These are phyloP conservation scores for Lyophyllum decastes DNA, from an alignment of 768 basidiomycete genomes.

Conservation along the genomic window DNA sequence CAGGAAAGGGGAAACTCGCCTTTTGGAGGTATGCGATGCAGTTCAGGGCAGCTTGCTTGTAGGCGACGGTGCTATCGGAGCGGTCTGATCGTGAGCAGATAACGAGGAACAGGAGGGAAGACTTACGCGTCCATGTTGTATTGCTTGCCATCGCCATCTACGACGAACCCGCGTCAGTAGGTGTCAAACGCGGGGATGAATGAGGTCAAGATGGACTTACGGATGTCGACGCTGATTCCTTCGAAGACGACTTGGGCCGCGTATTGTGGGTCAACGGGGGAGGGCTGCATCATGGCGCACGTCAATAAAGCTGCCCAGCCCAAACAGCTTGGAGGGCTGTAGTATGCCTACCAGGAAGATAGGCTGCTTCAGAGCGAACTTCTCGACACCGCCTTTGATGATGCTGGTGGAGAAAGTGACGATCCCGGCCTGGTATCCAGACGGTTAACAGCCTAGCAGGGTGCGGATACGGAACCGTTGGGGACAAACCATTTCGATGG, in stretches of 20 bases:
- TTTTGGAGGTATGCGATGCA: slow-evolving; percentile 74
- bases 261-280: slow-evolving; percentile 75
- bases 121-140: slow-evolving; percentile 77
- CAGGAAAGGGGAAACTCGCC: slow-evolving; percentile 30
- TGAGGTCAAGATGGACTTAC: slow-evolving; percentile 35
- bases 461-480: not conserved
- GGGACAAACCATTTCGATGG: slow-evolving; percentile 66
- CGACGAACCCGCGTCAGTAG: not conserved
- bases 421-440: slow-evolving; percentile 53
- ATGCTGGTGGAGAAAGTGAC: slow-evolving; percentile 73
- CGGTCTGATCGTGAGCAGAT: not conserved
- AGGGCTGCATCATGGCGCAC: slow-evolving; percentile 44
- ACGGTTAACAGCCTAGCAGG: not conserved
- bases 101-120: not conserved
- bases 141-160: slow-evolving; percentile 74
- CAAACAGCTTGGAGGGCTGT: too few species aligned
- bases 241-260: slow-evolving; percentile 77
- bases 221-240: slow-evolving; percentile 72
- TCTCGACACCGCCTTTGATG: slow-evolving; percentile 74
- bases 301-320: not conserved
- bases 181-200: not conserved
- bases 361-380: slow-evolving; percentile 72
- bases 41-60: slow-evolving; percentile 79
- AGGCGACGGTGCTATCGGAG: slow-evolving; percentile 62
- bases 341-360: slow-evolving; percentile 61